Evolutionary conservation across 2,329 filamentous ascomycete species (phyloP), one percentile per base, ranked within the genome.

Genomic region (Aspergillus ochraceus): DNA sequence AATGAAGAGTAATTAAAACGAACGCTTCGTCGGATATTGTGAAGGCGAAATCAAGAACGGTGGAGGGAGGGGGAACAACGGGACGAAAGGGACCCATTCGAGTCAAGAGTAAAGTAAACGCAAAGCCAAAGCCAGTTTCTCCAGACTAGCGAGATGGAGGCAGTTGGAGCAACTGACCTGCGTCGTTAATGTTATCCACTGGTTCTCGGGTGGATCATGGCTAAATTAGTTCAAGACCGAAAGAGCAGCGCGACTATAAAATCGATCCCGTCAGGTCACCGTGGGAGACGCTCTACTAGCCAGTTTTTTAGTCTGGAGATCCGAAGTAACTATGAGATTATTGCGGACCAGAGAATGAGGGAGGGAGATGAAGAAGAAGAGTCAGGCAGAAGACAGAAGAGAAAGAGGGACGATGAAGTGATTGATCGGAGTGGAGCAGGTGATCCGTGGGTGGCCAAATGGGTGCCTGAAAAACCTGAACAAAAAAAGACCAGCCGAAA

Each of bases 161-260:
- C 47, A 50, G 36, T 32, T 56, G 39, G 32, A 42, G 29, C 39
- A n/a, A 49, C 30, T 56, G 30, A 36, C 49, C 49, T 17, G 36
- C 30, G 54, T 30, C 49, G 54, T 50, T n/a, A 42, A 42, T 42
- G 36, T 56, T 56, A 56, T 51, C 54, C 54, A 56, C 54, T 47
- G 32, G 54, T 56, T 56, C 54, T 24, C 47, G 4, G 22, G 54
- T 56, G 54, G 54, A 56, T 47, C 47, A 50, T 50, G 53, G 39
- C 22, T 49, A 55, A 22, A 36, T 20, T 20, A 49, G 22, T 24
- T 24, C 45, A 20, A 22, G 45, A 9, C 20, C 45, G 45, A 24
- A 47, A 29, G 36, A n/a, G 17, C 36, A 12, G 17, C 36, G 17
- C 45, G 19, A 47, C 19, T 47, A 47, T 20, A 47, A 47, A 11